Evolutionary conservation across 2,329 filamentous ascomycete genomes (phyloP).

Genomic region (Colletotrichum agaves): DNA sequence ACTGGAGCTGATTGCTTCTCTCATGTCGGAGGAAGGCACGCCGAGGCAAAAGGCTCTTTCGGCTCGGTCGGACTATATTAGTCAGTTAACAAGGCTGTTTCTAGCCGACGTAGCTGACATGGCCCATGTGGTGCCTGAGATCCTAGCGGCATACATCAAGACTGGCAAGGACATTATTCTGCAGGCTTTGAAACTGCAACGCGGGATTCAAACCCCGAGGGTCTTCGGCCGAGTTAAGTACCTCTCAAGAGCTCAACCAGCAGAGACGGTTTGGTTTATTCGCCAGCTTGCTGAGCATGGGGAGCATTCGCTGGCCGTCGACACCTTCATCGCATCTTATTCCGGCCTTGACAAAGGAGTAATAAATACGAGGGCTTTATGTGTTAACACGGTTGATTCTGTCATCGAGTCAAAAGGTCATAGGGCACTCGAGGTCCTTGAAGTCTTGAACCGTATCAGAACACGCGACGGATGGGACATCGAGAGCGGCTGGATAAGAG

Average conservation of each 20-base stretch:
- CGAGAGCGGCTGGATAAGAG: constrained; percentile 5
- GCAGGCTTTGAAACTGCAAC: not conserved
- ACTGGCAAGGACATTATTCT: constrained; percentile 16
- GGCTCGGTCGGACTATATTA: constrained; percentile 3
- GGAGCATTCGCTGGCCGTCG: constrained; percentile 27
- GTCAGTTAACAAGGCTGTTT: constrained; percentile 6
- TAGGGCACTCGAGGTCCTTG: constrained; percentile 21
- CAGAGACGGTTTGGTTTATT: constrained; percentile 22
- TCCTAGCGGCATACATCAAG: constrained; percentile 9
- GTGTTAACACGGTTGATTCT: constrained; percentile 14
- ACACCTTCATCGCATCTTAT: constrained; percentile 27
- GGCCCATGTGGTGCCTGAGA: not conserved
- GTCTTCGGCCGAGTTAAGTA: constrained; percentile 21
- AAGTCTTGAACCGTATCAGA: constrained; percentile 10
- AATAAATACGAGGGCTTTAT: constrained; percentile 9
- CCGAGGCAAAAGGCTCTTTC: not conserved
- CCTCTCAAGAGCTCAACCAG: not conserved
- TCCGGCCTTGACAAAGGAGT: not conserved
- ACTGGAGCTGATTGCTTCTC: constrained; percentile 12
- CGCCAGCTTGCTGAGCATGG: constrained; percentile 2
- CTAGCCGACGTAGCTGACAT: constrained; percentile 27
- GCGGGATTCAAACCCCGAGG: not conserved
- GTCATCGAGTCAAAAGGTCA: constrained; percentile 23
- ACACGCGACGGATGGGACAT: constrained; percentile 21
- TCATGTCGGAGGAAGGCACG: not conserved